Conservation (phyloP, 2,329 filamentous ascomycete genomes). For the Chrysoporthe cubensis region DNA sequence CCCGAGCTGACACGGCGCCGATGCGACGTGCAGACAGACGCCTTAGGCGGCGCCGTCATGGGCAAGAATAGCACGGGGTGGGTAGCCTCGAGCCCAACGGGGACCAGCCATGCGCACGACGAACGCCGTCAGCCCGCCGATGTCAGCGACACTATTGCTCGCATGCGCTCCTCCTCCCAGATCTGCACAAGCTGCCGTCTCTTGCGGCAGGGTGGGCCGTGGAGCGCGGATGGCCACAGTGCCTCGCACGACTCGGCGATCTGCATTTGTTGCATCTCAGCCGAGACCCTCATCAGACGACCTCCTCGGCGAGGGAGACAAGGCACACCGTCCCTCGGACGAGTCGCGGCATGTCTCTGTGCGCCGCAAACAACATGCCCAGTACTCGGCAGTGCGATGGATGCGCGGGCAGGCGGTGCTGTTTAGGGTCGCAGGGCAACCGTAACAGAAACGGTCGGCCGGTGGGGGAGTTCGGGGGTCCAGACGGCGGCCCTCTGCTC, state of each 20-base stretch:
- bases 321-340: too few species aligned
- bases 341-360: background rate
- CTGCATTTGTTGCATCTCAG: background rate
- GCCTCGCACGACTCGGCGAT: constrained; percentile 9
- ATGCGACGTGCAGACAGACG: too few species aligned
- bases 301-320: background rate
- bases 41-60: background rate
- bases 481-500: background rate
- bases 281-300: constrained; percentile 1
- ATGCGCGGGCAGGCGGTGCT: background rate
- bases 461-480: background rate
- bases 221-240: background rate
- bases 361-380: background rate
- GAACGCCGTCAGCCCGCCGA: background rate
- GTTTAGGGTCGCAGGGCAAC: background rate
- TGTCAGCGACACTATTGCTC: constrained; percentile 2
- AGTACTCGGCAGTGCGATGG: too few species aligned
- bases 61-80: constrained; percentile 4
- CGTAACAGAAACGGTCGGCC: background rate
- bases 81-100: background rate
- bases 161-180: background rate
- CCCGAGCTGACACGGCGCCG: background rate
- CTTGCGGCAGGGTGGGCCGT: background rate
- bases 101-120: background rate
- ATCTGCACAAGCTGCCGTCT: background rate